These are phyloP conservation scores for Eucalyptus cloeziana DNA, from an alignment of 345 rosid species.

Conservation along the genomic window DNA sequence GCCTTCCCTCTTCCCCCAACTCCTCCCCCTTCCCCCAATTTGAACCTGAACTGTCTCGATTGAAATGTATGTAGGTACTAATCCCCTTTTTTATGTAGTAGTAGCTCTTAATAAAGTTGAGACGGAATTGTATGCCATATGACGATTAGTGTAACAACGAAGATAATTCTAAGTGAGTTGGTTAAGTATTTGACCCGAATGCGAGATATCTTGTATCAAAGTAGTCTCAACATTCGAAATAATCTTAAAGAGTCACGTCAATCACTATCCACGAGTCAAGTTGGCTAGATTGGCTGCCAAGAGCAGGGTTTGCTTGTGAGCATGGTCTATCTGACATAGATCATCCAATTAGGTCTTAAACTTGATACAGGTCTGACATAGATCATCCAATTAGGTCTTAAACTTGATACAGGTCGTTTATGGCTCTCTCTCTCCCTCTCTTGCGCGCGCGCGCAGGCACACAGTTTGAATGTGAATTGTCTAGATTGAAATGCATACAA, in stretches of 20 bases:
- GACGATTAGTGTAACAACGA: accelerated
- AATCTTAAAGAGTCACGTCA: no score
- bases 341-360: no score
- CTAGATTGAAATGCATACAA: not conserved
- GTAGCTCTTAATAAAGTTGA: not conserved
- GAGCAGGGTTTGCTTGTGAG: not conserved
- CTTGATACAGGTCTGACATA: no score
- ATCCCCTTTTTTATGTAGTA: no score
- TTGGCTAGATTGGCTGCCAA: not conserved
- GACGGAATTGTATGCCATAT: accelerated
- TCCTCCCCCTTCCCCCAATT: not conserved
- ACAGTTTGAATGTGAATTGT: not conserved
- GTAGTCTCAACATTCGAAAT: no score
- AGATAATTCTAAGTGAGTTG: not conserved
- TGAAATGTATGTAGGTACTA: not conserved
- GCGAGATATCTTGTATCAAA: not conserved
- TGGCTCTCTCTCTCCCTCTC: no score
- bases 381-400: no score
- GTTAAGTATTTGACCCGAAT: not conserved
- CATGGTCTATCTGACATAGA: no score
- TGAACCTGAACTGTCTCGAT: not conserved
- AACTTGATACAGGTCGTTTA: no score
- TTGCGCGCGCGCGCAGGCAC: accelerated
- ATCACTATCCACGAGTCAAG: accelerated
- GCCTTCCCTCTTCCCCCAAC: not conserved